A percentile compares a stretch with the other conserved stretches of the same genome.
phyloP scores from a whole-genome alignment of 768 basidiomycete genomes.

The Kwoniella europaea region DNA sequence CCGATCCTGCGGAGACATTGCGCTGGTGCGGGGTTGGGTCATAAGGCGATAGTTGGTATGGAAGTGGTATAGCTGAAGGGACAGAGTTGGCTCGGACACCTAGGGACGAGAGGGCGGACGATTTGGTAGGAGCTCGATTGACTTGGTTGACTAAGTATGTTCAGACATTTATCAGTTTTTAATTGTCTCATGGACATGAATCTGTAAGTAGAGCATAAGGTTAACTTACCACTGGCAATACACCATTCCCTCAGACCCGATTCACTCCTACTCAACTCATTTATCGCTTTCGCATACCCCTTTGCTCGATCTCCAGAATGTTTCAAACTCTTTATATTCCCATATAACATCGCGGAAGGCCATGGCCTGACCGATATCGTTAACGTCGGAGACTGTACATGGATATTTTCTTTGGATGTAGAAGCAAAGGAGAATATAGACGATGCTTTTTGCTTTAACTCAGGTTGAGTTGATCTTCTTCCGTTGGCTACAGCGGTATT shows the following conservation, averaged over 20 bases:
- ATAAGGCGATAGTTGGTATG: conserved; percentile 23
- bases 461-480: conserved; percentile 19
- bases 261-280: conserved; percentile 50
- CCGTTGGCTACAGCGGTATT: background rate
- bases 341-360: conserved; percentile 56
- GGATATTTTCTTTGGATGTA: background rate
- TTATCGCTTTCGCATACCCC: conserved; percentile 52
- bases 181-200: too few species aligned
- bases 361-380: conserved; percentile 38
- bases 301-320: conserved; percentile 53
- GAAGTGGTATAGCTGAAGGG: conserved; percentile 28
- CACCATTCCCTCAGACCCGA: conserved; percentile 53
- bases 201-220: too few species aligned
- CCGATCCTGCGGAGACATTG: conserved; percentile 40
- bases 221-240: conserved; percentile 44
- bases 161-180: background rate
- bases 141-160: background rate
- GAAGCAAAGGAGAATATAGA: conserved; percentile 26
- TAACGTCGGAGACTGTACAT: conserved; percentile 14
- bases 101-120: conserved; percentile 11
- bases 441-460: conserved; percentile 20
- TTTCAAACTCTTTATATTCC: conserved; percentile 49
- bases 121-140: conserved; percentile 9
- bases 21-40: conserved; percentile 36
- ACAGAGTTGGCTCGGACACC: conserved; percentile 21